phyloP scores from a whole-genome alignment of 2,329 filamentous ascomycete species.

The Botrytis porri region DNA sequence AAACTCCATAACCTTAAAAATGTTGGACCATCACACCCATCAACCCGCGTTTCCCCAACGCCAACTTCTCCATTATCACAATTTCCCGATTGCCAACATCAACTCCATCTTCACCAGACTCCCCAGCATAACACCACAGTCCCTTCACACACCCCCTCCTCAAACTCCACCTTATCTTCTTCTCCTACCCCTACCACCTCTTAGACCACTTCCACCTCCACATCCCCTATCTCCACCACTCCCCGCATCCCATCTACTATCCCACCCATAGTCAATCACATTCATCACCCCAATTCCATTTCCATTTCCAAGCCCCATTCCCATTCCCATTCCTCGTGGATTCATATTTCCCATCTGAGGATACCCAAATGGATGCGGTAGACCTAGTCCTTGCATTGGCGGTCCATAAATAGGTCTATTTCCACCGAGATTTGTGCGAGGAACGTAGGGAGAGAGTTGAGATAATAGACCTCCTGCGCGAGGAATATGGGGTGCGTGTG shows the following conservation, averaged over 20 bases:
- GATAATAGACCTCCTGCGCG: too few relatives aligned
- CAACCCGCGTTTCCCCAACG: too few relatives aligned
- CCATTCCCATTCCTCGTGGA: too few relatives aligned
- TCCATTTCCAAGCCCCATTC: too few relatives aligned
- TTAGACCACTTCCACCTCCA: not conserved
- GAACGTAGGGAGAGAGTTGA: not conserved
- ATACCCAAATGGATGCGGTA: rapidly evolving
- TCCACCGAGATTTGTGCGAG: too few relatives aligned
- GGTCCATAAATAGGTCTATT: not conserved
- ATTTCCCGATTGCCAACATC: not conserved
- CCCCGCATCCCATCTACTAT: not conserved
- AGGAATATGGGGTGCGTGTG: too few relatives aligned
- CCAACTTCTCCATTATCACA: not conserved
- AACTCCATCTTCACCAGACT: not conserved
- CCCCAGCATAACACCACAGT: not conserved
- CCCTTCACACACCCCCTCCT: not conserved
- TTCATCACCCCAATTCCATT: too few relatives aligned
- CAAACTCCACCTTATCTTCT: not conserved
- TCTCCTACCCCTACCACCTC: not conserved
- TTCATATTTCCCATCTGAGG: not conserved
- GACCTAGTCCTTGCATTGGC: rapidly evolving
- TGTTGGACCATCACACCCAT: not conserved
- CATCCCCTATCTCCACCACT: not conserved
- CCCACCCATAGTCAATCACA: not conserved
- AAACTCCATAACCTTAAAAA: not conserved